phyloP scores from a whole-genome alignment of 2,329 filamentous ascomycete genomes.

The Calonectria multiphialidica region DNA sequence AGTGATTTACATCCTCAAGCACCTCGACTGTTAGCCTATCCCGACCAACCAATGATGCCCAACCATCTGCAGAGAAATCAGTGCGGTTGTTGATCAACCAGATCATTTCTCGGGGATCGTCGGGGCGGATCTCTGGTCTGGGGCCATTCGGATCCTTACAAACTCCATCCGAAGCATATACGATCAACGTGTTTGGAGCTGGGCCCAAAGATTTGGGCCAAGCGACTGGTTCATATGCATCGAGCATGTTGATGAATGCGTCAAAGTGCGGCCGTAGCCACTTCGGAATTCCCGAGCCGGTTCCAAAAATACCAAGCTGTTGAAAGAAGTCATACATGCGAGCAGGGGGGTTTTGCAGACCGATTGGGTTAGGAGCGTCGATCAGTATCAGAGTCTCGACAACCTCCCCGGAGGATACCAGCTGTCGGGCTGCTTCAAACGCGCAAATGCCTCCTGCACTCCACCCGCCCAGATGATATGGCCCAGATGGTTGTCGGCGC shows the following conservation, averaged over 20 bases:
- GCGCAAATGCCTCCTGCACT: conserved; percentile 82
- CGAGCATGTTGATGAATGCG: conserved; percentile 75
- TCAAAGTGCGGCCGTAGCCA: conserved; percentile 83
- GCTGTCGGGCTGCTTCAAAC: conserved; percentile 73
- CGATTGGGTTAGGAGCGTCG: conserved; percentile 75
- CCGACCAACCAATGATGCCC: conserved; percentile 33
- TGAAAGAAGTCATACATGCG: conserved; percentile 79
- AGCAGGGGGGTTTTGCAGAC: conserved; percentile 74
- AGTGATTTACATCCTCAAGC: conserved; percentile 31
- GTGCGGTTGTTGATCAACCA: conserved; percentile 81
- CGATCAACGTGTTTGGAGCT: conserved; percentile 71
- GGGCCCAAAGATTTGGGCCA: conserved; percentile 64
- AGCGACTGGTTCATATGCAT: conserved; percentile 75
- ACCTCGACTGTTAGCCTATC: conserved; percentile 27
- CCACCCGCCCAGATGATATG: conserved; percentile 79
- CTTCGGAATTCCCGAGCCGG: conserved; percentile 72
- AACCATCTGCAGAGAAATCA: conserved; percentile 64
- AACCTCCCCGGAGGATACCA: conserved; percentile 67
- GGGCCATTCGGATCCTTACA: conserved; percentile 76
- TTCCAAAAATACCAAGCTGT: conserved; percentile 77
- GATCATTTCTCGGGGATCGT: conserved; percentile 71
- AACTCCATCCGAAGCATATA: conserved; percentile 82
- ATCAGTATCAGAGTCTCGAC: conserved; percentile 74
- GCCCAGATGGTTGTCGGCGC: conserved; percentile 75
- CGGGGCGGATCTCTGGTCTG: conserved; percentile 56